These are phyloP conservation scores for Floccularia luteovirens DNA, from an alignment of 768 basidiomycete species.

Conservation along the genomic window DNA sequence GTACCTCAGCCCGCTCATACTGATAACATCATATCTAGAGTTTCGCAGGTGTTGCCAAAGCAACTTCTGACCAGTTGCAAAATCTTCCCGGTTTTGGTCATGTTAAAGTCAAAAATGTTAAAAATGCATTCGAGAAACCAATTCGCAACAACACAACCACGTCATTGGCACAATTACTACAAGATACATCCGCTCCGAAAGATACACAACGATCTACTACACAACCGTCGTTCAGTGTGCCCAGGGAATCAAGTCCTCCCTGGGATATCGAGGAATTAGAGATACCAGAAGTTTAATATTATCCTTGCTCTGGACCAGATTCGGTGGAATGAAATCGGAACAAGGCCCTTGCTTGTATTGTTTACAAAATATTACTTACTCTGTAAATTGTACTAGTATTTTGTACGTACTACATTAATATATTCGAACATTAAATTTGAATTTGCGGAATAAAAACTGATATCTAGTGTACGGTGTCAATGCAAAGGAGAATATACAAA, in stretches of 20 bases:
- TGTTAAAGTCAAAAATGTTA: constrained; percentile 86
- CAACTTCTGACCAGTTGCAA: constrained; percentile 66
- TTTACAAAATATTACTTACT: too few species aligned
- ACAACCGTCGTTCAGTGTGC: constrained; percentile 5
- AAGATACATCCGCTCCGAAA: not conserved
- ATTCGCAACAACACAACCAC: constrained; percentile 66
- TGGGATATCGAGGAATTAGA: constrained; percentile 70
- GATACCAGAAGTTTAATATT: too few species aligned
- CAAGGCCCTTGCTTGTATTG: too few species aligned
- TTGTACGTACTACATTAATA: too few species aligned
- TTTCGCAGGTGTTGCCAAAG: constrained; percentile 73
- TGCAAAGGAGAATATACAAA: too few species aligned
- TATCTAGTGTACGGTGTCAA: too few species aligned
- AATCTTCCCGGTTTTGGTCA: constrained; percentile 90
- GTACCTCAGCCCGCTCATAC: not conserved
- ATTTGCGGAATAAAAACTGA: too few species aligned
- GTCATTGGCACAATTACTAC: constrained; percentile 18
- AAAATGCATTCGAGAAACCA: constrained; percentile 86
- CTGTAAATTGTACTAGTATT: too few species aligned
- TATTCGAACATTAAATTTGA: too few species aligned
- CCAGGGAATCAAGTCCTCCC: constrained; percentile 44
- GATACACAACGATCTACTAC: constrained; percentile 1
- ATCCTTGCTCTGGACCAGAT: constrained; percentile 36
- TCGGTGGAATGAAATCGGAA: too few species aligned
- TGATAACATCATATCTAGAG: constrained; percentile 43